Evolutionary conservation across 768 basidiomycete species (phyloP).

Genomic region (Panellus pusillus): DNA sequence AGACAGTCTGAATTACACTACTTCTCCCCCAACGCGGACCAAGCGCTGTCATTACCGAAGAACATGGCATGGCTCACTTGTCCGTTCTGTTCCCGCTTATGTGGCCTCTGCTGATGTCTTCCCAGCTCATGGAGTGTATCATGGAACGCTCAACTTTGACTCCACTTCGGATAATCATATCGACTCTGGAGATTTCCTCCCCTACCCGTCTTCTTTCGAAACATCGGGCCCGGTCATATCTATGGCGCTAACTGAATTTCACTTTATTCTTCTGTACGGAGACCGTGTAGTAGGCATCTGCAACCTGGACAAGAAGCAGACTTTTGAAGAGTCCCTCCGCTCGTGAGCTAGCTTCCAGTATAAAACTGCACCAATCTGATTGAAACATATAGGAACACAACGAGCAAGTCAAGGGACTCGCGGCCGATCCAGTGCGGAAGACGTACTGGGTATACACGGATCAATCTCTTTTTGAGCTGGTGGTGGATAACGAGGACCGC

Average conservation of each 20-base stretch:
- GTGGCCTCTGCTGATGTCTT: neutral
- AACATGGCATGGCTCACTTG: constrained; percentile 92
- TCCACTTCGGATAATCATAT: constrained; percentile 71
- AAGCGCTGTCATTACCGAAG: constrained; percentile 68
- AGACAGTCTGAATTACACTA: constrained; percentile 80
- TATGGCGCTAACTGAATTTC: constrained; percentile 86
- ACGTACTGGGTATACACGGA: constrained; percentile 96
- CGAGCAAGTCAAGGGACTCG: constrained; percentile 72
- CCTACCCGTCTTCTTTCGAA: constrained; percentile 57
- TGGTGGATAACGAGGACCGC: constrained; percentile 83
- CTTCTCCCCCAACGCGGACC: constrained; percentile 69
- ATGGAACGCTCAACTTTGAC: constrained; percentile 74
- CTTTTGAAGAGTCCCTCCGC: constrained; percentile 79
- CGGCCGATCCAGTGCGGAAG: constrained; percentile 81
- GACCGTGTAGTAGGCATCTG: constrained; percentile 79
- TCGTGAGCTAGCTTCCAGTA: constrained; percentile 51
- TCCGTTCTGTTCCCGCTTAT: constrained; percentile 31
- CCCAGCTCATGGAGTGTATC: constrained; percentile 84
- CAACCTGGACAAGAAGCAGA: constrained; percentile 73
- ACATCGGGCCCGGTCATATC: constrained; percentile 46
- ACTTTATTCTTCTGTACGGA: constrained; percentile 82
- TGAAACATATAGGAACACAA: constrained; percentile 60
- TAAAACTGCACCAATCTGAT: neutral
- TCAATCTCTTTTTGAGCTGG: constrained; percentile 84
- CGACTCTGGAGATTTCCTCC: constrained; percentile 75